Conservation (phyloP, 208 protist species). For the Giardia duodenalis region DNA sequence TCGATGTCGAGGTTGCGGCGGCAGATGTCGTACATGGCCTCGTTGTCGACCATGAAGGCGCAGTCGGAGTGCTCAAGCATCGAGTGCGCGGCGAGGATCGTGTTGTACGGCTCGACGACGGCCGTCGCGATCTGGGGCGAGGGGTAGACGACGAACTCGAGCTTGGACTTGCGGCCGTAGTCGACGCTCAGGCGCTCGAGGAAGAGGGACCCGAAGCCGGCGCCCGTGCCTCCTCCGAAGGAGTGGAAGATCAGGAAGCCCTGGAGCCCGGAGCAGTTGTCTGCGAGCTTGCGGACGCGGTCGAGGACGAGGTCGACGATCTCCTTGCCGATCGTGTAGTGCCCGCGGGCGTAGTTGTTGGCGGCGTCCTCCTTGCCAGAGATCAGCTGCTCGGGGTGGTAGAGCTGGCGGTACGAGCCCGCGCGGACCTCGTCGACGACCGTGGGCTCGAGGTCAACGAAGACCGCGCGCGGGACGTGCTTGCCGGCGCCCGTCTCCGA, state of each 20-base stretch:
- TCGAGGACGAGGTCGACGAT: slow-evolving; percentile 76
- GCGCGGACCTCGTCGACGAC: slow-evolving; percentile 48
- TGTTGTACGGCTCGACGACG: slow-evolving; percentile 56
- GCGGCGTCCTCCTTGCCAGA: slow-evolving; percentile 57
- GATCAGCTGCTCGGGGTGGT: slow-evolving; percentile 55
- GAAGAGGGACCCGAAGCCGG: slow-evolving; percentile 80
- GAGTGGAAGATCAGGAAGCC: slow-evolving; percentile 92
- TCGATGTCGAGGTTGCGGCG: slow-evolving; percentile 50
- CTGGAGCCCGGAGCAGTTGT: slow-evolving; percentile 88
- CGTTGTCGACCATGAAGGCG: slow-evolving; percentile 53
- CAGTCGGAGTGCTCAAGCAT: slow-evolving; percentile 54
- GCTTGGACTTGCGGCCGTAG: slow-evolving; percentile 75
- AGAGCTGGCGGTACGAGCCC: slow-evolving; percentile 51
- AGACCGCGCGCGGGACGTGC: slow-evolving; percentile 48
- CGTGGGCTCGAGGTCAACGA: slow-evolving; percentile 58
- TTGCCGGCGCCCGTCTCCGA: slow-evolving; percentile 62
- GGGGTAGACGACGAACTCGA: slow-evolving; percentile 53
- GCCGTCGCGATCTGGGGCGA: slow-evolving; percentile 34
- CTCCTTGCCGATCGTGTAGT: slow-evolving; percentile 92
- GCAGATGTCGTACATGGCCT: slow-evolving; percentile 56
- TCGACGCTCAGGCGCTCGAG: slow-evolving; percentile 83
- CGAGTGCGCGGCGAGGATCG: slow-evolving; percentile 50
- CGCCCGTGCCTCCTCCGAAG: slow-evolving; percentile 91
- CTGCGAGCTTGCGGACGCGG: slow-evolving; percentile 79
- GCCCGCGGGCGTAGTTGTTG: slow-evolving; percentile 68